Percentiles rank a stretch among this genome's conserved stretches.
phyloP scores from a whole-genome alignment of 805 yeast genomes.

The Yamadazyma takamatsuzukensis region DNA sequence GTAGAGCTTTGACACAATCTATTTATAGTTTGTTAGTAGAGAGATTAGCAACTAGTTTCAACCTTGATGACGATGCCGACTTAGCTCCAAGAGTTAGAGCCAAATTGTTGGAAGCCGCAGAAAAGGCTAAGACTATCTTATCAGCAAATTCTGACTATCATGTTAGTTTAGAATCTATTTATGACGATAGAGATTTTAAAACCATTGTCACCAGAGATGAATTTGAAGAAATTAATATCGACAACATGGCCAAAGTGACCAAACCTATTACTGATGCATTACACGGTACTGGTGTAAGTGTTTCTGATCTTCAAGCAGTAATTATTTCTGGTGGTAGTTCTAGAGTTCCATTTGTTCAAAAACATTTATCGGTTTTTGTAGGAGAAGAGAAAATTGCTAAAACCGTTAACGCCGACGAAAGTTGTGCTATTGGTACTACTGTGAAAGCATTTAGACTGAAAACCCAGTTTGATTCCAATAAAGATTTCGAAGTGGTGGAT shows the following conservation, averaged over 20 bases:
- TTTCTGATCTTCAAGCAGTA: conserved; percentile 54
- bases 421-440: conserved; percentile 89
- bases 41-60: conserved; percentile 47
- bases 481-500: conserved; percentile 58
- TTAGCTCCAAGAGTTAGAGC: conserved; percentile 60
- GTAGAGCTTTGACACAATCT: conserved; percentile 64
- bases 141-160: conserved; percentile 83
- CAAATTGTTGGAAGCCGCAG: conserved; percentile 76
- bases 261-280: conserved; percentile 56
- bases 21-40: conserved; percentile 59
- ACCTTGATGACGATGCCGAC: conserved; percentile 32
- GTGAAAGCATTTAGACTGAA: conserved; percentile 68
- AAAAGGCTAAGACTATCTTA: conserved; percentile 79
- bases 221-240: conserved; percentile 58
- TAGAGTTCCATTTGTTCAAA: conserved; percentile 84
- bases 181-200: conserved; percentile 71
- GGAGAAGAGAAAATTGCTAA: conserved; percentile 62
- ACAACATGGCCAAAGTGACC: conserved; percentile 43
- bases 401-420: conserved; percentile 93
- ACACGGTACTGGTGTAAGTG: conserved; percentile 21
- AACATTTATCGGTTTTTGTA: conserved; percentile 43
- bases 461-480: conserved; percentile 58
- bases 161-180: conserved; percentile 73
- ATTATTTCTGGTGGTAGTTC: conserved; percentile 88
- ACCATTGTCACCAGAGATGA: conserved; percentile 70